Evolutionary conservation across 768 basidiomycete species (phyloP), one percentile per base, ranked within the genome.

Genomic region (button mushroom (Agaricus bisporus)): DNA sequence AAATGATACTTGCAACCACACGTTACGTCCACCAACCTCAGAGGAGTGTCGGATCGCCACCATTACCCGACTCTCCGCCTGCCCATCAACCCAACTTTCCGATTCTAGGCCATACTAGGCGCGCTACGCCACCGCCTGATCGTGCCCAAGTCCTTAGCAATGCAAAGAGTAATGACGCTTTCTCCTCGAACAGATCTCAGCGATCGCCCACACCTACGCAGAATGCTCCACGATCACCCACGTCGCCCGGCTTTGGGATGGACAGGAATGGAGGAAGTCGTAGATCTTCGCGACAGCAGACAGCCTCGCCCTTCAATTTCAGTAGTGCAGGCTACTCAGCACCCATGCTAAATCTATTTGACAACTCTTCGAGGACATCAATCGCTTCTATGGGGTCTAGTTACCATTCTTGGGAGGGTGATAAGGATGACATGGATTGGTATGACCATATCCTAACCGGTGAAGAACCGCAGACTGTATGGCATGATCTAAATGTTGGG

Each of bases 351-450:
- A 83, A 85, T 36, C 83, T 87, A 4, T 68, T 86, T 15, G 78
- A 77, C 14, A 91, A 84, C 57, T 86, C 87, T 6, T 91, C 90
- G 26, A 78, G 83, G 26, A 87, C 88, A 12, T 92, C 91, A 5
- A 69, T 92, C 18, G 87, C 84, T 55, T 91, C 89, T 9, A 77
- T 75, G 35, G 88, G 91, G 14, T 93, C 91, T 2, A 92, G 91
- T 66, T 92, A 88, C 65, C 89, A 91, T 64, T 89, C 89, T 4
- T 83, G 78, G 78, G 86, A 89, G 51, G 82, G 70, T 18, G 81
- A 83, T 26, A 78, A 78, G 54, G 81, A 51, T 51, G 50, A 85
- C 57, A 73, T 73, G 42, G 65, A 76, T 10, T 54, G 53, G 53
- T 46, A 66, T 79, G 49, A 76, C 72, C 43, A 60, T 8, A 48